Evolutionary conservation across 306 rosid species (phyloP).

Genomic region (Cucumis hystrix): DNA sequence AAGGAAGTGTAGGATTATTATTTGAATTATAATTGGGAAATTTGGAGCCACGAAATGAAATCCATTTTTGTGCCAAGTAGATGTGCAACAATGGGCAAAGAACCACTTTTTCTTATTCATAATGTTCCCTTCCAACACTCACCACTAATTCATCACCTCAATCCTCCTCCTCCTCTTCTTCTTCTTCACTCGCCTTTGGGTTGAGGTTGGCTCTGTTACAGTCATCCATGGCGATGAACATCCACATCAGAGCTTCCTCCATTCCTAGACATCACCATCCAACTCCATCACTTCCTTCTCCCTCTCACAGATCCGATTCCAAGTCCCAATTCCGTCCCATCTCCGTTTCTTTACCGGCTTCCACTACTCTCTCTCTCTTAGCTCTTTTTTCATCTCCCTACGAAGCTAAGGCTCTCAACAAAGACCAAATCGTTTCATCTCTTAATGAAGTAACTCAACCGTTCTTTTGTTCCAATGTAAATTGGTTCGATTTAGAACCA

Average conservation of each 20-base stretch:
- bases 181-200: neutral
- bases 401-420: slow-evolving; percentile 58
- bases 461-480: neutral
- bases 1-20: neutral
- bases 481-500: neutral
- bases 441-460: slow-evolving; percentile 35
- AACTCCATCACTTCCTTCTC: slow-evolving; percentile 17
- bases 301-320: slow-evolving; percentile 12
- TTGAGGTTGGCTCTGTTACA: neutral
- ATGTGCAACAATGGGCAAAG: neutral
- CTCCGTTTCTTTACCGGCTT: slow-evolving; percentile 44
- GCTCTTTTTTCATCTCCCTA: slow-evolving; percentile 46
- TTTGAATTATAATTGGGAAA: neutral
- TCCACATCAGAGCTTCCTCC: slow-evolving; percentile 52
- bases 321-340: slow-evolving; percentile 29
- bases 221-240: slow-evolving; percentile 35
- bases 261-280: slow-evolving; percentile 28
- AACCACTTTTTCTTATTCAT: neutral
- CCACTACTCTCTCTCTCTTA: slow-evolving; percentile 57
- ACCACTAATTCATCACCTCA: neutral
- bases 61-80: neutral
- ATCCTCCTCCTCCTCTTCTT: neutral
- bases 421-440: slow-evolving; percentile 76
- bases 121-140: neutral
- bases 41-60: slow-evolving; percentile 3